Evolutionary conservation across 768 basidiomycete species (phyloP).

Genomic region (Cantharellus anzutake): DNA sequence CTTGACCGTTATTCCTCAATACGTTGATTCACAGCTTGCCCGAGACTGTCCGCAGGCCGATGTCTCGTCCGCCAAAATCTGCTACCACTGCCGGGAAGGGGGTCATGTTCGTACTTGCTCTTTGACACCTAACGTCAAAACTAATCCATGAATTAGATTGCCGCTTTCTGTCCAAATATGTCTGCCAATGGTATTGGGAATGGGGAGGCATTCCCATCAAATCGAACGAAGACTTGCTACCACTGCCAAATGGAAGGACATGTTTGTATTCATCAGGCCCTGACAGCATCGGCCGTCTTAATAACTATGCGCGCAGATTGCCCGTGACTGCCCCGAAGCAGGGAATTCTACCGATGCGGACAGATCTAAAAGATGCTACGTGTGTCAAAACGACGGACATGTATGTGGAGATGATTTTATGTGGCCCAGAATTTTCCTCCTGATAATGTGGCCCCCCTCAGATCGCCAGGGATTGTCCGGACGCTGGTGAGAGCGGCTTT

Average conservation of each 20-base stretch:
- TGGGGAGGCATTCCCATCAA: neutral
- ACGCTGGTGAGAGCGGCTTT: neutral
- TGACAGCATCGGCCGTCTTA: neutral
- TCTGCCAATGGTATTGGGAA: slow-evolving; percentile 3
- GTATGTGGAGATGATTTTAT: neutral
- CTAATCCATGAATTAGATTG: slow-evolving; percentile 11
- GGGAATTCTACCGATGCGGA: neutral
- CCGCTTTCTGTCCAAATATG: slow-evolving; percentile 10
- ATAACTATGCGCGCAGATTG: neutral
- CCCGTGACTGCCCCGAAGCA: slow-evolving; percentile 1
- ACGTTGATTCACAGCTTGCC: neutral
- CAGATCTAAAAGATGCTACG: neutral
- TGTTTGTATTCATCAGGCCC: slow-evolving; percentile 26
- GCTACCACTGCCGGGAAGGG: neutral
- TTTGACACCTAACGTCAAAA: too few species aligned
- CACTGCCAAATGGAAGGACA: slow-evolving; percentile 79
- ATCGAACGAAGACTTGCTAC: slow-evolving; percentile 49
- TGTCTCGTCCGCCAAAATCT: neutral
- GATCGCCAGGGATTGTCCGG: slow-evolving; percentile 15
- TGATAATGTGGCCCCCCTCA: neutral
- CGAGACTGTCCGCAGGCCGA: neutral
- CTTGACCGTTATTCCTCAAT: too few species aligned
- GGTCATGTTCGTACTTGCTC: neutral
- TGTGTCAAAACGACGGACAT: neutral
- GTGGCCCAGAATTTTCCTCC: neutral